Percentiles rank a stretch among this genome's conserved stretches.
phyloP scores from a whole-genome alignment of 2,329 filamentous ascomycete genomes.

The Fusarium transvaalense region DNA sequence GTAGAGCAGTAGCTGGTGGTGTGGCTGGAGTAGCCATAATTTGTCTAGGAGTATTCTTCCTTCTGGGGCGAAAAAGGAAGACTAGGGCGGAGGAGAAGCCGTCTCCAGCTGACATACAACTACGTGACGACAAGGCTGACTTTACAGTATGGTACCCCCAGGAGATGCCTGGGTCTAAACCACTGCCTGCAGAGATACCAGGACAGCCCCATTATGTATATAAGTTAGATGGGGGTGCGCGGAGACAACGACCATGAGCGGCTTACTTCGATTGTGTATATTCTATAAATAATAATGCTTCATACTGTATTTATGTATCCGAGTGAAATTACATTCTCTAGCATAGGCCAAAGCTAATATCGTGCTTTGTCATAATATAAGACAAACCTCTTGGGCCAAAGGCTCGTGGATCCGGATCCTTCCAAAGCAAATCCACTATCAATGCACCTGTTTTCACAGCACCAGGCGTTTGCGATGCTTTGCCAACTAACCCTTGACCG shows the following conservation, averaged over 20 bases:
- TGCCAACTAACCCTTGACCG: not conserved
- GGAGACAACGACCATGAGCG: rapidly evolving
- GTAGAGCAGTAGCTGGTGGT: conserved; percentile 20
- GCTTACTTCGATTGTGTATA: not conserved
- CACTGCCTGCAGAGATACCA: not conserved
- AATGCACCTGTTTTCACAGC: conserved; percentile 9
- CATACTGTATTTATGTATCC: too few species aligned
- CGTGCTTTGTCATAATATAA: conserved; percentile 19
- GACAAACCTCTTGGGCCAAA: conserved; percentile 9
- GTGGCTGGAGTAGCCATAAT: conserved; percentile 5
- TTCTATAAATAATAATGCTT: not conserved
- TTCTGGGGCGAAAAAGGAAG: conserved; percentile 13
- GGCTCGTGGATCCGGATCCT: not conserved
- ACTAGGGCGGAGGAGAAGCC: not conserved
- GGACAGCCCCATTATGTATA: conserved; percentile 19
- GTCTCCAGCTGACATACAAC: not conserved
- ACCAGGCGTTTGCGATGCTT: not conserved
- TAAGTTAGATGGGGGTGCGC: conserved; percentile 16
- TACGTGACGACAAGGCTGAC: not conserved
- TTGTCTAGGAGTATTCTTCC: conserved; percentile 10
- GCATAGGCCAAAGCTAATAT: conserved; percentile 10
- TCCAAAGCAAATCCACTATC: conserved; percentile 7
- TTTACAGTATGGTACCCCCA: not conserved
- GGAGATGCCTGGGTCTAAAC: not conserved
- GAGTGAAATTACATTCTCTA: not conserved